A percentile compares a stretch with the other conserved stretches of the same genome.
Evolutionary conservation across 345 rosid species (phyloP).

Genomic region (Eucalyptus viminalis): DNA sequence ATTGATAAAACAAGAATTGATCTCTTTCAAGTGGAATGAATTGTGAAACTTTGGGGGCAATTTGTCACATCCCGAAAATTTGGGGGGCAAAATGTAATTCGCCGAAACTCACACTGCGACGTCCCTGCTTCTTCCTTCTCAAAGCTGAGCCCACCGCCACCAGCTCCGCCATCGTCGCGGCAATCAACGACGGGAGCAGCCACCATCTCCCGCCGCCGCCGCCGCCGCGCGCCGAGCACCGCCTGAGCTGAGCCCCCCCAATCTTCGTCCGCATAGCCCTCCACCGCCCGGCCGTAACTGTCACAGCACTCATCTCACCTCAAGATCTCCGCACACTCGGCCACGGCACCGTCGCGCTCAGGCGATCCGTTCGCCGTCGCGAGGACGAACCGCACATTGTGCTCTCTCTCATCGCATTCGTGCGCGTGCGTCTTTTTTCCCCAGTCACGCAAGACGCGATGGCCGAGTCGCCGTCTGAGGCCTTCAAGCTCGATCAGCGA

Average conservation of each 20-base stretch:
- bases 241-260: background rate
- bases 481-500: slow-evolving; percentile 50
- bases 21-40: background rate
- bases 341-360: background rate
- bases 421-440: background rate
- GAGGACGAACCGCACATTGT: background rate
- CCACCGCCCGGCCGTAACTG: background rate
- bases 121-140: background rate
- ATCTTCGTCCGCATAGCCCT: background rate
- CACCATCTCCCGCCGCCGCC: background rate
- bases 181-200: background rate
- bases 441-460: background rate
- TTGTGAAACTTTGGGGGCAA: background rate
- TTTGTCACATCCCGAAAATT: background rate
- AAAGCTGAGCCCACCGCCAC: background rate
- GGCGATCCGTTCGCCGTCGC: background rate
- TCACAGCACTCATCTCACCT: background rate
- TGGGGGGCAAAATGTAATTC: background rate
- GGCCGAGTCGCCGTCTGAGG: background rate
- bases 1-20: background rate
- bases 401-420: background rate
- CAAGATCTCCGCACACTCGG: background rate
- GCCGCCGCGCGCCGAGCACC: background rate
- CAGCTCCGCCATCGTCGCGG: background rate
- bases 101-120: background rate